Percentiles rank a stretch among this genome's conserved stretches.
phyloP scores from a whole-genome alignment of 768 basidiomycete genomes.

The Dentipellis sp. region DNA sequence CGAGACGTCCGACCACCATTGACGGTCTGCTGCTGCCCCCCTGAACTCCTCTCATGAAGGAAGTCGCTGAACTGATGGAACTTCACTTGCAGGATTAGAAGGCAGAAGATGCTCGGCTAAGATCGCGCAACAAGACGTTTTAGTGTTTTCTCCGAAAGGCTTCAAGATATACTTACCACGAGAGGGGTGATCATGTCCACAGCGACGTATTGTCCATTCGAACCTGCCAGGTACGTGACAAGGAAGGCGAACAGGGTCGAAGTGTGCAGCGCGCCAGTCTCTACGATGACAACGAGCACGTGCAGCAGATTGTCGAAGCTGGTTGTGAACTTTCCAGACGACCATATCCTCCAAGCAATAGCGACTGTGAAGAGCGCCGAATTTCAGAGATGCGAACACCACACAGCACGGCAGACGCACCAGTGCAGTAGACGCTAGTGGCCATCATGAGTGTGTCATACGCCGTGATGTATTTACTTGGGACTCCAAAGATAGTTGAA shows the following conservation, averaged over 20 bases:
- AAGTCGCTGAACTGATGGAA: not conserved
- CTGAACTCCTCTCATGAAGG: not conserved
- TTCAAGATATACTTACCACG: not conserved
- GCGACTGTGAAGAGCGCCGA: too few species aligned
- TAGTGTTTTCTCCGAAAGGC: not conserved
- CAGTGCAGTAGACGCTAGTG: not conserved
- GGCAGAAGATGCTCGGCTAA: not conserved
- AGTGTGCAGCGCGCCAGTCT: too few species aligned
- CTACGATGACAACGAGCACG: too few species aligned
- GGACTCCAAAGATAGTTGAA: too few species aligned
- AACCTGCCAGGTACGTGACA: too few species aligned
- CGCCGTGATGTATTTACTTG: not conserved
- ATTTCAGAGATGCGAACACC: too few species aligned
- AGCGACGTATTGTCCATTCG: too few species aligned
- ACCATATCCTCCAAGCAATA: too few species aligned
- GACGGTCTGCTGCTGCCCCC: not conserved
- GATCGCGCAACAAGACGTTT: not conserved
- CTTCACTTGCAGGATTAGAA: not conserved
- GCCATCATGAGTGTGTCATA: not conserved
- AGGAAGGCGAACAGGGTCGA: too few species aligned
- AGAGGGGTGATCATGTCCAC: not conserved
- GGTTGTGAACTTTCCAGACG: too few species aligned
- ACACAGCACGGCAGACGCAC: not conserved
- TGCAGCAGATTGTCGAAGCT: too few species aligned
- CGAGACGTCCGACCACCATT: too few species aligned